Base-by-base conservation (phyloP, 2,329 filamentous ascomycete species). In the Nannizziopsis arthrosporioides region DNA sequence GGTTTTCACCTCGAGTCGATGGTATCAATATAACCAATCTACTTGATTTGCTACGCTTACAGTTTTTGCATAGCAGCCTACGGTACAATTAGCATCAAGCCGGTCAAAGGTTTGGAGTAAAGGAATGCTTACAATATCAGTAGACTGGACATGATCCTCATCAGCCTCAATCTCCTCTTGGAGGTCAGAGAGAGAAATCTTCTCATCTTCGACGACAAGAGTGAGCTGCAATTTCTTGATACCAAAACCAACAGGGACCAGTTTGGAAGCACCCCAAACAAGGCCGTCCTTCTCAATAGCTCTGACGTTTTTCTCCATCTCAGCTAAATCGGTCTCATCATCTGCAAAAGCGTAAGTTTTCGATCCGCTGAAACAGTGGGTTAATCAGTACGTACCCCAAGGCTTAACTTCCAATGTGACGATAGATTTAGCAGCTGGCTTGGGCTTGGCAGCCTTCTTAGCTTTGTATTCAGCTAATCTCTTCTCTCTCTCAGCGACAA, bases 191-290 rank as follows among this genome's bases (percentile, higher is more conserved):
- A 85, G 69, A 58, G 85, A 89, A 66, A 98, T 70, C 80, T 95
- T 95, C 58, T 96, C 90, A 68, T 98, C 92, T 77, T 96, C 92
- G 57, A 96, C 75, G 61, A 96, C 88, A 60, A 96, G 73, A 82
- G 86, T 96, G 77, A 98, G 94, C 80, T 96, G 90, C 56, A 98
- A 82, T 81, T 96, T 96, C 79, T 85, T 92, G 77, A 98, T 93
- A 77, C 92, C 92, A 78, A 86, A 98, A 64, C 89, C 90, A 62
- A 98, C 82, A 57, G 89, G 70, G 45, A 94, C 82, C 57, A 94
- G 76, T 77, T 92, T 85, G 69, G 85, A 89, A 56, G 76, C 81
- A 81, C 90, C 90, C 92, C 92, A 98, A 56, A 93, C 82, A 54
- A 98, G 85, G 73, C 92, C 92, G 43, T 96, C 90, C 77, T 84